Evolutionary conservation across 768 basidiomycete genomes (phyloP).

Genomic region (Mycena albidolilacea): DNA sequence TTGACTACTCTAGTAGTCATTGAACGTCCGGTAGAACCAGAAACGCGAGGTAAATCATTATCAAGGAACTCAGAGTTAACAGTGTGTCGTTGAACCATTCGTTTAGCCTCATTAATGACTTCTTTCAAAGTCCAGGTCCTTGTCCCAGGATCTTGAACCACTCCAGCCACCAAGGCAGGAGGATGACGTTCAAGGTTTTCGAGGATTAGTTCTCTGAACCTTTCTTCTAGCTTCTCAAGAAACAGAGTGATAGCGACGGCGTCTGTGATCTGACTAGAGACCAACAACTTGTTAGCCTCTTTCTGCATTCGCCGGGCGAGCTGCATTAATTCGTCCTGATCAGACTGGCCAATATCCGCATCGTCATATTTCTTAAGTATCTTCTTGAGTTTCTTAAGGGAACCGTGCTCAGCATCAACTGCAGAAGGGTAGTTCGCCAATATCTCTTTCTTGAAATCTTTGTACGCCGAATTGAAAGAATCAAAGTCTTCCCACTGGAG

Average conservation of each 20-base stretch:
- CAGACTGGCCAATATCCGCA: background rate
- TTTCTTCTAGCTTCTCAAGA: background rate
- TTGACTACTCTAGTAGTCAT: background rate
- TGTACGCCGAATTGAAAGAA: background rate
- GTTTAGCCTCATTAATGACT: background rate
- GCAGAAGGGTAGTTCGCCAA: conserved; percentile 13
- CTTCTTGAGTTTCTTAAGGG: background rate
- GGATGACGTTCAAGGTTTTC: background rate
- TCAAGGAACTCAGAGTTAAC: background rate
- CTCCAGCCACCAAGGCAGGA: background rate
- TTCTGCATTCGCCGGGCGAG: background rate
- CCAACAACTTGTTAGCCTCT: background rate
- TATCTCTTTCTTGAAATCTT: conserved; percentile 20
- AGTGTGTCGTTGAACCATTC: background rate
- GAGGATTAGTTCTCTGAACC: background rate
- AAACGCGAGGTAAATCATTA: background rate
- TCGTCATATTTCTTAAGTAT: background rate
- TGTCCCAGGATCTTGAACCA: background rate
- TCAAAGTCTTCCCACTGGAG: conserved; percentile 6
- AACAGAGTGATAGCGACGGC: conserved; percentile 9
- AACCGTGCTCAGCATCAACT: background rate
- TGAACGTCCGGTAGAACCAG: background rate
- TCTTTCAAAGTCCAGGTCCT: background rate
- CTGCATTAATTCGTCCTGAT: background rate
- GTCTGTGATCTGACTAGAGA: background rate